Evolutionary conservation across 2,329 filamentous ascomycete genomes (phyloP).

Genomic region (Paradendryphiella salina): DNA sequence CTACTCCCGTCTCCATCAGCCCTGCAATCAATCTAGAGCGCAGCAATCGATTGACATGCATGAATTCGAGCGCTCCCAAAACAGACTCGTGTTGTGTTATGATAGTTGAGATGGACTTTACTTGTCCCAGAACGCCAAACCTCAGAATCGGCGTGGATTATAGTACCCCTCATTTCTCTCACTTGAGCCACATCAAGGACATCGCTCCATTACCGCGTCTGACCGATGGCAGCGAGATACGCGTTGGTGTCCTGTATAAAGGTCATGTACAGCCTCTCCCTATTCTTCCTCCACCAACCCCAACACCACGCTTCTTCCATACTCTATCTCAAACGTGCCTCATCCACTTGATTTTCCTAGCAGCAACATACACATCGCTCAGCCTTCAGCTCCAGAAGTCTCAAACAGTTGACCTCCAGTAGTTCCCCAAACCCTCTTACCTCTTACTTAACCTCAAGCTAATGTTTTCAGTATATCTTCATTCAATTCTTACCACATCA

Average conservation of each 20-base stretch:
- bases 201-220: background rate
- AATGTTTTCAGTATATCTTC: background rate
- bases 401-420: background rate
- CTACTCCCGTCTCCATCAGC: no score
- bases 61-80: background rate
- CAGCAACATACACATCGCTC: background rate
- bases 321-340: background rate
- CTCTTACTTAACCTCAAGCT: background rate
- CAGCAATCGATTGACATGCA: no score
- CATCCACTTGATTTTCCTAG: background rate
- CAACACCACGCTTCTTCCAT: background rate
- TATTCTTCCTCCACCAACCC: background rate
- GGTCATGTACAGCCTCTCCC: background rate
- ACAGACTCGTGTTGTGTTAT: background rate
- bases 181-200: constrained; percentile 1
- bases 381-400: background rate
- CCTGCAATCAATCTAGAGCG: no score
- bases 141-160: background rate
- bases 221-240: background rate
- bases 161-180: constrained; percentile 2
- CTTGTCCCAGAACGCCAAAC: background rate
- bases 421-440: background rate
- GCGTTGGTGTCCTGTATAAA: constrained; percentile 3
- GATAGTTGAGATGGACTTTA: background rate
- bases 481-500: background rate